Base-by-base conservation (phyloP, 2,329 filamentous ascomycete genomes). In the Chlorencoelia australis region DNA sequence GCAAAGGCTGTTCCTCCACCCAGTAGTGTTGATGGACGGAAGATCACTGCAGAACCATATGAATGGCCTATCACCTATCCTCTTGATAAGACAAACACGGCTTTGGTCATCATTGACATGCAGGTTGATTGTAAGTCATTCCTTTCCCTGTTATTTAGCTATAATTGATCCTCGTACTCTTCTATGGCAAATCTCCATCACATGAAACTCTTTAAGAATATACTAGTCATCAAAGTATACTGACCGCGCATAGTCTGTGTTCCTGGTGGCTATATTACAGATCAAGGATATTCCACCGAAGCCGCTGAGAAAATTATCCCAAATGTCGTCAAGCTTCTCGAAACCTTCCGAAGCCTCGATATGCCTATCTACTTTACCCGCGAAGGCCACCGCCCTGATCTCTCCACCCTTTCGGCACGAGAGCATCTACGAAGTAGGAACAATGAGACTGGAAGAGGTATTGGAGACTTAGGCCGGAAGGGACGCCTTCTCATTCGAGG, bases 401-500 rank as follows among this genome's bases (percentile, higher is more conserved):
- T 77, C 4, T 70, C 69, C 0, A 75, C 72, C 6, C 62, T 77
- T 1, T 68, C 69, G 0, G 58, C 61, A 8, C 59, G 73, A n/a
- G 73, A 78, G 49, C 53, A 52, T 2, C 66, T 64, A 33, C 65
- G 73, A 3, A 72, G 67, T 26, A 59, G 59, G 9, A 69, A 75
- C 39, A 73, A 73, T 44, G 46, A 60, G 4, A 61, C 62, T 1
- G 61, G 63, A 6, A 47, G 69, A n/a, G 67, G 67, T 0, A 74
- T 76, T 30, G 57, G 57, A 9, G 54, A 58, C 66, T 64, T 43
- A 10, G 73, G 73, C 0, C 72, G 72, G 1, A 53, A 76, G 29
- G 73, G 74, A 1, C 66, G 68, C n/a, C 61, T 77, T 2, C 56
- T 79, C 4, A 59, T 78, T 16, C 66, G 73, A 14, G 73, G 74